Percentiles rank a stretch among this genome's conserved stretches.
These are phyloP conservation scores for Mercurialis annua DNA, from an alignment of 345 rosid species.

Conservation along the genomic window DNA sequence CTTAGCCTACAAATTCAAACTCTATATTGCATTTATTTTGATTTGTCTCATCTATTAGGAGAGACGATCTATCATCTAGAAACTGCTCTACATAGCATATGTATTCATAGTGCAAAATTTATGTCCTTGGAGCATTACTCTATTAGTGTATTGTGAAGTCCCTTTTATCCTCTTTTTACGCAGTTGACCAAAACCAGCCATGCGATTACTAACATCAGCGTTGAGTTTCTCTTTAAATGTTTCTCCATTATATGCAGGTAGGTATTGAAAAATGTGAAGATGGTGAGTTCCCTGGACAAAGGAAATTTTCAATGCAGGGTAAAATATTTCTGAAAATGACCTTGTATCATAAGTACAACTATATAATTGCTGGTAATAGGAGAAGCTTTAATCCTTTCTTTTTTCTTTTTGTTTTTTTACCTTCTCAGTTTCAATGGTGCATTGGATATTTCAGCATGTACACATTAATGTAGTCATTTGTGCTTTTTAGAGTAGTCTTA, in stretches of 20 bases:
- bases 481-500: constrained; percentile 17
- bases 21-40: neutral
- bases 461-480: constrained; percentile 22
- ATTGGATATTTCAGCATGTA: constrained; percentile 29
- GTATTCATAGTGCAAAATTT: no score
- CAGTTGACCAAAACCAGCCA: no score
- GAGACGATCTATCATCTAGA: no score
- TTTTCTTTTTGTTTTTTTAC: no score
- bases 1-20: neutral
- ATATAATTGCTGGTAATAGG: constrained; percentile 24
- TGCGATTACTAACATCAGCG: no score
- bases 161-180: no score
- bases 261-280: constrained; percentile 33
- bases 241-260: constrained; percentile 32
- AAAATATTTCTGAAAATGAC: constrained; percentile 26
- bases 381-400: constrained; percentile 12
- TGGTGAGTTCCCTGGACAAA: constrained; percentile 35
- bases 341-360: constrained; percentile 38
- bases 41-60: no score
- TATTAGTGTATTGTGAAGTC: no score
- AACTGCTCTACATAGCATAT: neutral
- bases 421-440: constrained; percentile 22
- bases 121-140: no score
- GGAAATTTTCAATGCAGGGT: constrained; percentile 31
- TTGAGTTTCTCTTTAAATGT: neutral